Conservation (phyloP, 495 filamentous ascomycete species). For the Trichoderma orchidacearum region DNA sequence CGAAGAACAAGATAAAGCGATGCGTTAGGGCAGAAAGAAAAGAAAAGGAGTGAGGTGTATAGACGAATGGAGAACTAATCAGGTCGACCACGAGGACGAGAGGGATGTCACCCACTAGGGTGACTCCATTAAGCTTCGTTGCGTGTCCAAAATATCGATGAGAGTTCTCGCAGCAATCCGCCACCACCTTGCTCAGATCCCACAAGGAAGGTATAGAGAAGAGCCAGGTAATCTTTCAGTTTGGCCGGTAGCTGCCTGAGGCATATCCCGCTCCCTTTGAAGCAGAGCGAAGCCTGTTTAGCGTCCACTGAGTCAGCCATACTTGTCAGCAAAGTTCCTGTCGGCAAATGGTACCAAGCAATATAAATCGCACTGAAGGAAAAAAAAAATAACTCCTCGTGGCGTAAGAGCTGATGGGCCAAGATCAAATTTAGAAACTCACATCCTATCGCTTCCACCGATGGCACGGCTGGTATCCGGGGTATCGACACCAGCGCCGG, state of each 20-base stretch:
- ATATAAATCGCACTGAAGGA: constrained; percentile 68
- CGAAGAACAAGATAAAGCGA: constrained; percentile 20
- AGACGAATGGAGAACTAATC: neutral
- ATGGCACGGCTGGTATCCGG: constrained; percentile 79
- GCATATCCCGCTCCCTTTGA: constrained; percentile 62
- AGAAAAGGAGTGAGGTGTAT: constrained; percentile 1
- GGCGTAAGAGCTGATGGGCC: constrained; percentile 53
- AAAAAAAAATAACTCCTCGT: constrained; percentile 80
- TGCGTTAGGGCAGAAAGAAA: constrained; percentile 7
- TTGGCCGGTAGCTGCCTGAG: constrained; percentile 56
- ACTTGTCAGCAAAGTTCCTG: constrained; percentile 55
- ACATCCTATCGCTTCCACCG: constrained; percentile 96
- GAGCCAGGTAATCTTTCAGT: constrained; percentile 33
- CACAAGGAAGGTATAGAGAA: constrained; percentile 2
- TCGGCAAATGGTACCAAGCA: constrained; percentile 66
- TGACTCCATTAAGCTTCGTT: neutral
- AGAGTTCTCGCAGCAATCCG: constrained; percentile 6
- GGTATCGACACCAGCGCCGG: constrained; percentile 49
- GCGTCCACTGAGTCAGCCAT: constrained; percentile 83
- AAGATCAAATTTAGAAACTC: constrained; percentile 50
- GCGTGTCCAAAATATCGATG: neutral
- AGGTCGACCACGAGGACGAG: neutral
- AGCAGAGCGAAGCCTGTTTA: constrained; percentile 88
- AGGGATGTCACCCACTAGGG: neutral
- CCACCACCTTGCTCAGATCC: constrained; percentile 3